These are phyloP conservation scores for Passiflora organensis DNA, from an alignment of 345 rosid species.

Conservation along the genomic window DNA sequence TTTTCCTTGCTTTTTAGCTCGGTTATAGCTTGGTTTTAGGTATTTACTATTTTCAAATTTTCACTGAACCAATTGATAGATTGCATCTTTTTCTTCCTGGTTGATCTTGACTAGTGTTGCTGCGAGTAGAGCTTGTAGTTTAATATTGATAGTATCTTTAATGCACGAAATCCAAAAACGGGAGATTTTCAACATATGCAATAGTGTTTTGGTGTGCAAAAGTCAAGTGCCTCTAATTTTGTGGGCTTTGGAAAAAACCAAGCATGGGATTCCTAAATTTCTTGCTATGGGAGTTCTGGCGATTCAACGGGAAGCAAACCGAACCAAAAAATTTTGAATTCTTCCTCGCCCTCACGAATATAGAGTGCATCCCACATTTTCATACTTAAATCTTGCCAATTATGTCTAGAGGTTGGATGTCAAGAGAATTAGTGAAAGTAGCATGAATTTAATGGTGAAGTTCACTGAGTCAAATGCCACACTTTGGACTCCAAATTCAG, in stretches of 20 bases:
- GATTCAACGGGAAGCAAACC: neutral
- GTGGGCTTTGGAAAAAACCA: constrained; percentile 42
- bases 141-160: too few relatives aligned
- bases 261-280: constrained; percentile 41
- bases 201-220: constrained; percentile 21
- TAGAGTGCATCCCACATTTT: constrained; percentile 10
- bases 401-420: constrained; percentile 26
- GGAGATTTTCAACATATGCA: neutral
- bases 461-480: constrained; percentile 43
- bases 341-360: neutral
- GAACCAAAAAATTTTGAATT: neutral
- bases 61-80: too few relatives aligned
- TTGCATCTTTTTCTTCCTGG: too few relatives aligned
- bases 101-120: too few relatives aligned
- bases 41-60: too few relatives aligned
- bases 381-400: constrained; percentile 18
- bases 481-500: constrained; percentile 60
- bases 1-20: too few relatives aligned
- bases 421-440: constrained; percentile 12
- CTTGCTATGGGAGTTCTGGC: constrained; percentile 22
- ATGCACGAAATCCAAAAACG: too few relatives aligned
- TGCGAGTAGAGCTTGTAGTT: too few relatives aligned
- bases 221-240: constrained; percentile 38
- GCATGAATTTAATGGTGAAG: constrained; percentile 27
- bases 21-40: too few relatives aligned